Percentiles rank a stretch among this genome's conserved stretches.
These are phyloP conservation scores for Ogataea hybrid DNA, from an alignment of 1,139 yeast species.

Conservation along the genomic window DNA sequence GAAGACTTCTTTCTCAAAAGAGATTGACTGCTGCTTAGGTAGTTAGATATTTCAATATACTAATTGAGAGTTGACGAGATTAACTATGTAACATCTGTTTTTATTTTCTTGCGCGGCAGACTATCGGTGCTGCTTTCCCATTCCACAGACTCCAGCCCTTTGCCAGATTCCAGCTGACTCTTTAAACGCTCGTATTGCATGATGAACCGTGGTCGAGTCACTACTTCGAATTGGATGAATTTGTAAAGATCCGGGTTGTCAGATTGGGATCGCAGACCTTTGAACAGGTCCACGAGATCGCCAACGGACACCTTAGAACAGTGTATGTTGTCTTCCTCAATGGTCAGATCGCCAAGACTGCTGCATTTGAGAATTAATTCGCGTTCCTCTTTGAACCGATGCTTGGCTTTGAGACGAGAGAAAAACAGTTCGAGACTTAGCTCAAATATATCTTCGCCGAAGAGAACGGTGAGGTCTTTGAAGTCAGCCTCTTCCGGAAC, in stretches of 20 bases:
- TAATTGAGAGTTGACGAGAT: slow-evolving; percentile 12
- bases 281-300: slow-evolving; percentile 38
- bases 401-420: slow-evolving; percentile 10
- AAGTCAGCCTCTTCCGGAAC: slow-evolving; percentile 26
- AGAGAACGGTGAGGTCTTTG: slow-evolving; percentile 19
- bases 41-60: slow-evolving; percentile 9
- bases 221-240: slow-evolving; percentile 34
- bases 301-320: slow-evolving; percentile 34
- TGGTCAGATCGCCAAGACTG: slow-evolving; percentile 34
- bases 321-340: slow-evolving; percentile 43
- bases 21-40: slow-evolving; percentile 50
- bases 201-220: slow-evolving; percentile 36
- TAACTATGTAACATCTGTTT: slow-evolving; percentile 3
- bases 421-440: slow-evolving; percentile 11
- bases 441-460: slow-evolving; percentile 9
- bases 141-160: slow-evolving; percentile 16
- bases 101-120: slow-evolving; percentile 2
- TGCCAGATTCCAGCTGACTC: slow-evolving; percentile 15
- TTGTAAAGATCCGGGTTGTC: slow-evolving; percentile 21
- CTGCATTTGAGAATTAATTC: slow-evolving; percentile 38
- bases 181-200: slow-evolving; percentile 31
- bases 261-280: slow-evolving; percentile 31
- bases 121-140: slow-evolving; percentile 5
- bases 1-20: slow-evolving; percentile 87
- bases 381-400: slow-evolving; percentile 30